These are phyloP conservation scores for Ganoderma sinense DNA, from an alignment of 1,284 basidiomycete species.

Conservation along the genomic window DNA sequence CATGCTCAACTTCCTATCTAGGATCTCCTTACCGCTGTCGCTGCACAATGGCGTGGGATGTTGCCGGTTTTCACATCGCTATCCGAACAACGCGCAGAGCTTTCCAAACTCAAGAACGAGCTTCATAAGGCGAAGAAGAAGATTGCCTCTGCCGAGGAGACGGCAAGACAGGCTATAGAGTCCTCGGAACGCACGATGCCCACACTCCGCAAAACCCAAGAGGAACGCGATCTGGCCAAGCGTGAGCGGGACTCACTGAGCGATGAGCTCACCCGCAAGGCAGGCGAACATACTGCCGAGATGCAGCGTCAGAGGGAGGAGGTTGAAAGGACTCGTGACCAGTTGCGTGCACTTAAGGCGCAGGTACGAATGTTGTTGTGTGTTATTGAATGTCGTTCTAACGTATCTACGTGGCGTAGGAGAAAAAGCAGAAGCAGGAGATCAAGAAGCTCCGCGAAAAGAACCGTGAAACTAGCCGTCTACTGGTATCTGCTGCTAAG, in stretches of 20 bases:
- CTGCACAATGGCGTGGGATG: conserved; percentile 26
- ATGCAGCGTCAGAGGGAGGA: conserved; percentile 16
- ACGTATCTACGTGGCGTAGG: conserved; percentile 17
- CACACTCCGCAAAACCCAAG: conserved; percentile 5
- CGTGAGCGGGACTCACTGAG: neutral
- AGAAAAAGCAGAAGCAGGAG: conserved; percentile 29
- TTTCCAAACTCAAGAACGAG: conserved; percentile 1
- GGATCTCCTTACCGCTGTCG: conserved; percentile 23
- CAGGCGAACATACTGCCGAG: conserved; percentile 15
- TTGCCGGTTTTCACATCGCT: conserved; percentile 12
- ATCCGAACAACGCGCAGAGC: conserved; percentile 8
- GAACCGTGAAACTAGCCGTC: conserved; percentile 6
- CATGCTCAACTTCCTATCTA: neutral
- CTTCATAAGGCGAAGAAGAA: neutral
- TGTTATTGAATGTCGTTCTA: neutral
- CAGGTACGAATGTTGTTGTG: conserved; percentile 11
- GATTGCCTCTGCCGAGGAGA: conserved; percentile 4
- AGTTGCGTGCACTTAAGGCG: conserved; percentile 18
- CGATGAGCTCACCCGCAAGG: neutral
- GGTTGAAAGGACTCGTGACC: conserved; percentile 9
- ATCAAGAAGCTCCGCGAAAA: conserved; percentile 27
- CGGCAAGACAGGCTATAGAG: conserved; percentile 14
- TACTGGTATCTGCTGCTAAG: neutral
- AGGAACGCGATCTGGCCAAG: conserved; percentile 12
- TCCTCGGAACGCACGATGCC: conserved; percentile 13